Evolutionary conservation across 73 alveolate species (phyloP).

Genomic region (Paramecium pentaurelia): DNA sequence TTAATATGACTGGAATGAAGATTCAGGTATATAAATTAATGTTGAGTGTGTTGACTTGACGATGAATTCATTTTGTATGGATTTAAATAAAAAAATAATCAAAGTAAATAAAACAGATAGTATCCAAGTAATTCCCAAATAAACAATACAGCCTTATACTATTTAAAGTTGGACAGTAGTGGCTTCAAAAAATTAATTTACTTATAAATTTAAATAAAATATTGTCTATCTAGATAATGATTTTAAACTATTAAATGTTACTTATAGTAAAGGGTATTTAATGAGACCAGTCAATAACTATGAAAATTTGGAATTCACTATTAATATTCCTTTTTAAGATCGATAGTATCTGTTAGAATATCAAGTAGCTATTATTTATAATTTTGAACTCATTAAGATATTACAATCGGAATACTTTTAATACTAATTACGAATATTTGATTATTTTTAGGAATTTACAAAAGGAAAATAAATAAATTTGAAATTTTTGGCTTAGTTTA

Average conservation of each 20-base stretch:
- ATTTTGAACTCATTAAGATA: not conserved
- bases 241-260: not conserved
- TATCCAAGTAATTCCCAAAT: not conserved
- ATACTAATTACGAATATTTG: not conserved
- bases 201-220: not conserved
- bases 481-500: not conserved
- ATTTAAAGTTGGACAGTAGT: not conserved
- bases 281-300: not conserved
- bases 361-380: not conserved
- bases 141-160: not conserved
- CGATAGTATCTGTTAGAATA: not conserved
- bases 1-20: not conserved
- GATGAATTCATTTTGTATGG: not conserved
- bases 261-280: not conserved
- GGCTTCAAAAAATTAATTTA: not conserved
- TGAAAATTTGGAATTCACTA: not conserved
- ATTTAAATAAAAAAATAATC: not conserved
- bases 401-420: not conserved
- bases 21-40: not conserved
- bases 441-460: not conserved
- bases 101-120: not conserved
- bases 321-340: not conserved
- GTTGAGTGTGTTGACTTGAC: not conserved
- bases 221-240: not conserved
- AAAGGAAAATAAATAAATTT: not conserved